phyloP scores from a whole-genome alignment of 352 stramenopile genomes.

The Blastocystis sp. region DNA sequence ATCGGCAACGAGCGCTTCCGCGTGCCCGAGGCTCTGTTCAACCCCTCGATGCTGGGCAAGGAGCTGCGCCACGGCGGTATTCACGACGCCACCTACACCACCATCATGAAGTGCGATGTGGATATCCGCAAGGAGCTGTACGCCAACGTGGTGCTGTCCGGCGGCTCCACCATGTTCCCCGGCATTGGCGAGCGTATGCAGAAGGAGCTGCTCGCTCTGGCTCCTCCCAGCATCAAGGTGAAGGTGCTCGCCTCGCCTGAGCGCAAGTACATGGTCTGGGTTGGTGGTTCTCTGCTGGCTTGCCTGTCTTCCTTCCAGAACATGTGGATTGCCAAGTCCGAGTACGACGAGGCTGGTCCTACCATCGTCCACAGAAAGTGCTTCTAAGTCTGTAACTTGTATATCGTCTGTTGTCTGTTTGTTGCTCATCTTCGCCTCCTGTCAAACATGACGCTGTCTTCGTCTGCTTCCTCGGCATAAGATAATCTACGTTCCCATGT shows the following conservation, averaged over 20 bases:
- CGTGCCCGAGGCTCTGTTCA: slow-evolving; percentile 75
- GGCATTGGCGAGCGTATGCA: slow-evolving; percentile 83
- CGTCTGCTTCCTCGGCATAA: too few species aligned
- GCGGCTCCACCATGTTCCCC: slow-evolving; percentile 84
- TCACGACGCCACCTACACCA: slow-evolving; percentile 83
- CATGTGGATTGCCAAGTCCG: slow-evolving; percentile 96
- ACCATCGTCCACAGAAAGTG: slow-evolving; percentile 80
- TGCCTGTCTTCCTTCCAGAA: slow-evolving; percentile 95
- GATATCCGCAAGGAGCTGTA: slow-evolving; percentile 89
- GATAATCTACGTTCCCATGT: too few species aligned
- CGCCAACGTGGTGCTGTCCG: slow-evolving; percentile 86
- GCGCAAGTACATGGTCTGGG: slow-evolving; percentile 78
- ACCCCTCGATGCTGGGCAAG: slow-evolving; percentile 80
- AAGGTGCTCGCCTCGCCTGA: slow-evolving; percentile 83
- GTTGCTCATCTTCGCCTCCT: not conserved
- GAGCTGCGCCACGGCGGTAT: slow-evolving; percentile 77
- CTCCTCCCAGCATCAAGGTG: slow-evolving; percentile 86
- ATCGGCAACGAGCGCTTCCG: slow-evolving; percentile 79
- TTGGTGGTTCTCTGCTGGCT: slow-evolving; percentile 92
- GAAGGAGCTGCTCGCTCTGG: slow-evolving; percentile 83
- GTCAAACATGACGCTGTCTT: too few species aligned
- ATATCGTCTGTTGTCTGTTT: not conserved
- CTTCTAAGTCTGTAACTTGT: slow-evolving; percentile 17
- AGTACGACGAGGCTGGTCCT: slow-evolving; percentile 94
- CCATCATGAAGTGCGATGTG: slow-evolving; percentile 94